A percentile compares a stretch with the other conserved stretches of the same genome.
Conservation (phyloP, 371 early-diverging fungal genomes). For the Rhizopus microsporus region DNA sequence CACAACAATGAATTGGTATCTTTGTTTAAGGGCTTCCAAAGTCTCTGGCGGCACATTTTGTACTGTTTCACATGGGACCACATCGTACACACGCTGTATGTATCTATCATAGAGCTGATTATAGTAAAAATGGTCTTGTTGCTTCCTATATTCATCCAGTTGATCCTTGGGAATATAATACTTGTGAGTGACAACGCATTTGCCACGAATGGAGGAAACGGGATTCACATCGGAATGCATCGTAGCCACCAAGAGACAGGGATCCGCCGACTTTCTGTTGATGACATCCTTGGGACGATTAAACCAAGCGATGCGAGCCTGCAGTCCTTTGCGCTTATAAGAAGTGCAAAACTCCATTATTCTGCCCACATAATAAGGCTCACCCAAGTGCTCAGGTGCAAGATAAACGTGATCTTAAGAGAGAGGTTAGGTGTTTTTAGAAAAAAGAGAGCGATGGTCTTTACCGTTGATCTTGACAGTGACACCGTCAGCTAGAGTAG, state of each 20-base stretch:
- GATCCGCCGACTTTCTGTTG: slow-evolving; percentile 69
- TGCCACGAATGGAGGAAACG: slow-evolving; percentile 79
- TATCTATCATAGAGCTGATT: slow-evolving; percentile 86
- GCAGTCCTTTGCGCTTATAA: slow-evolving; percentile 48
- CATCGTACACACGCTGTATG: slow-evolving; percentile 85
- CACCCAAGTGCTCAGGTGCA: slow-evolving; percentile 73
- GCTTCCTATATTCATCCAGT: slow-evolving; percentile 56
- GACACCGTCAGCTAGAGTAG: slow-evolving; percentile 30
- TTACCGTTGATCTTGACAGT: slow-evolving; percentile 39
- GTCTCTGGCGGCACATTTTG: slow-evolving; percentile 80
- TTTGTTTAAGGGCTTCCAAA: slow-evolving; percentile 60
- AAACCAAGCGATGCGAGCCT: slow-evolving; percentile 79
- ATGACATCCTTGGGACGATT: slow-evolving; percentile 82
- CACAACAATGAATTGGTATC: slow-evolving; percentile 80
- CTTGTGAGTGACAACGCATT: slow-evolving; percentile 74
- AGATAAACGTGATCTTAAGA: slow-evolving; percentile 76
- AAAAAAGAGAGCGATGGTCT: neutral
- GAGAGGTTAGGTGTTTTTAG: neutral
- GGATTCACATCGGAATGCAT: slow-evolving; percentile 90
- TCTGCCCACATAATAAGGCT: slow-evolving; percentile 81
- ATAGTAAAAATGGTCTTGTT: slow-evolving; percentile 80
- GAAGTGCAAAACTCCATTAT: slow-evolving; percentile 78
- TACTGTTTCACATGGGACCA: slow-evolving; percentile 74
- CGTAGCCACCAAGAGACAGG: slow-evolving; percentile 77
- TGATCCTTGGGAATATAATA: slow-evolving; percentile 61